phyloP scores from a whole-genome alignment of 805 yeast genomes.

The Ascoidea asiatica region DNA sequence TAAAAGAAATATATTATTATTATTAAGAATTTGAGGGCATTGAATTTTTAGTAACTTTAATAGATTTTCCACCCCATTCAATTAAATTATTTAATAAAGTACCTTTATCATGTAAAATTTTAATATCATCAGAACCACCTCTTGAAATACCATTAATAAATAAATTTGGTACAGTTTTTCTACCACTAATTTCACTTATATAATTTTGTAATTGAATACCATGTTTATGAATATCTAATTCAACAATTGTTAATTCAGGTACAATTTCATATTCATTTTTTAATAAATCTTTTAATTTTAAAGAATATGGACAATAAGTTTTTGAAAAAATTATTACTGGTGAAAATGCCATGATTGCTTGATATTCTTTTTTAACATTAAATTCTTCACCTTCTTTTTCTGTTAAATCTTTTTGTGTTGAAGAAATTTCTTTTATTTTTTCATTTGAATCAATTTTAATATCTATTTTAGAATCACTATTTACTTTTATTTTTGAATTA shows the following conservation, averaged over 20 bases:
- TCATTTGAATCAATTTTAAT: conserved; percentile 25
- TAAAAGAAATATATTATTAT: no score
- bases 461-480: conserved; percentile 18
- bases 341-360: conserved; percentile 40
- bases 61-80: conserved; percentile 48
- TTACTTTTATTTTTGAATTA: background rate
- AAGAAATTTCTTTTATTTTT: conserved; percentile 12
- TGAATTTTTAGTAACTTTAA: conserved; percentile 34
- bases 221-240: conserved; percentile 66
- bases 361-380: conserved; percentile 39
- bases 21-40: conserved; percentile 38
- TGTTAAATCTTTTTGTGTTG: conserved; percentile 7
- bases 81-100: conserved; percentile 35
- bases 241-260: conserved; percentile 66
- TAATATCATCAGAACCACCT: conserved; percentile 86
- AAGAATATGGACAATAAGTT: conserved; percentile 63
- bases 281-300: conserved; percentile 54
- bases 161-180: conserved; percentile 85
- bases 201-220: conserved; percentile 68
- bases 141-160: conserved; percentile 59
- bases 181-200: conserved; percentile 55
- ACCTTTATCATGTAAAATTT: conserved; percentile 42
- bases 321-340: conserved; percentile 53
- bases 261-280: conserved; percentile 48
- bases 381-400: conserved; percentile 20